Evolutionary conservation across 192 early-diverging fungal species (phyloP).

Genomic region (Backusella luteola): DNA sequence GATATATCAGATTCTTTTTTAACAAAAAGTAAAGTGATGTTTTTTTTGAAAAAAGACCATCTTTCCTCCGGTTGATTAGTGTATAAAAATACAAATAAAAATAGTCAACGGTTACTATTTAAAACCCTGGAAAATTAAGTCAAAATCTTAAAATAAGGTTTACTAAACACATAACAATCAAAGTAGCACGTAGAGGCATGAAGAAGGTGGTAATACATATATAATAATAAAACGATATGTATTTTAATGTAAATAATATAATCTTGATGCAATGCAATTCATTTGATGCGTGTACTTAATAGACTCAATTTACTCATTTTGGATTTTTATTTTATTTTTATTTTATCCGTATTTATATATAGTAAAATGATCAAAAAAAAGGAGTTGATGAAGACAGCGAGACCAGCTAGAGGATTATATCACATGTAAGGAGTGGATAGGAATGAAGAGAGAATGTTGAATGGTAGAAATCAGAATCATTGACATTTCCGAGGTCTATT

Average conservation of each 20-base stretch:
- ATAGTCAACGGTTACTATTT: not conserved
- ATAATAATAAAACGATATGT: not conserved
- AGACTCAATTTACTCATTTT: not conserved
- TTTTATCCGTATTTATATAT: not conserved
- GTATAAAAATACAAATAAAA: not conserved
- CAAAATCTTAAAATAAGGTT: not conserved
- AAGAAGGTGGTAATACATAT: not conserved
- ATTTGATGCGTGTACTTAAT: not conserved
- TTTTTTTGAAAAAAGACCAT: not conserved
- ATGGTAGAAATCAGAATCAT: slow-evolving; percentile 2
- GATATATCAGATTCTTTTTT: not conserved
- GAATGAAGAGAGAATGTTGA: slow-evolving; percentile 5
- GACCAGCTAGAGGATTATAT: not conserved
- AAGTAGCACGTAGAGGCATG: not conserved
- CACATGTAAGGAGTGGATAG: slow-evolving; percentile 4
- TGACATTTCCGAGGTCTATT: not conserved
- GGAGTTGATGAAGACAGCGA: not conserved
- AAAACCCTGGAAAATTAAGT: not conserved
- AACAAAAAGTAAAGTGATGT: not conserved
- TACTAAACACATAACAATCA: not conserved
- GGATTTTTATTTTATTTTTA: not conserved
- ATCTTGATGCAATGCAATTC: not conserved
- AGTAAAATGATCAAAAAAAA: slow-evolving; percentile 1
- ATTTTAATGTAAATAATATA: not conserved
- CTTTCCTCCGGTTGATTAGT: not conserved